Percentiles rank a stretch among this genome's conserved stretches.
phyloP scores from a whole-genome alignment of 371 early-diverging fungal species.

The Apophysomyces elegans region DNA sequence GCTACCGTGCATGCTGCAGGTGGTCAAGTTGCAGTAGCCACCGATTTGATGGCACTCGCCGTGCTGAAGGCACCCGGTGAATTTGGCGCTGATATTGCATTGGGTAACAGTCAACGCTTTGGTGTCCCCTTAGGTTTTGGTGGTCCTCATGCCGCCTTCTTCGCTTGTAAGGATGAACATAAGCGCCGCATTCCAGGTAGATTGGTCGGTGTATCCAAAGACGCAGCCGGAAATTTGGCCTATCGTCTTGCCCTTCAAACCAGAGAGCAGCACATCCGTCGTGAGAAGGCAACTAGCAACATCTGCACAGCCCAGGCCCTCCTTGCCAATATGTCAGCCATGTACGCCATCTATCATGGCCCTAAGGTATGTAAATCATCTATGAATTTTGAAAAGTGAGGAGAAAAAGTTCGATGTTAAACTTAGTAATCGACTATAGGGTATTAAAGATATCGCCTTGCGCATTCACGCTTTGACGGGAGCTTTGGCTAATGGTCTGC shows the following conservation, averaged over 20 bases:
- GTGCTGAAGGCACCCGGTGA: constrained; percentile 92
- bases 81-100: constrained; percentile 95
- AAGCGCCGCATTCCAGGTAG: constrained; percentile 97
- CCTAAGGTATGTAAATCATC: constrained; percentile 59
- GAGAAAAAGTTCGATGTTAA: constrained; percentile 5
- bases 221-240: constrained; percentile 85
- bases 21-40: constrained; percentile 89
- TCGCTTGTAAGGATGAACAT: constrained; percentile 90
- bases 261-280: constrained; percentile 97
- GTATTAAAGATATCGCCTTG: constrained; percentile 86
- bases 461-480: constrained; percentile 89
- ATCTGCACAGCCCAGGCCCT: constrained; percentile 97
- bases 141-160: constrained; percentile 99
- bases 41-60: constrained; percentile 93
- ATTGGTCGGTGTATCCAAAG: constrained; percentile 94
- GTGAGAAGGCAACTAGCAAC: constrained; percentile 98
- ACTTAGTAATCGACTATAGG: constrained; percentile 37
- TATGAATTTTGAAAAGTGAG: background rate
- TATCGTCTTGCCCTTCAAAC: constrained; percentile 96
- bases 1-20: constrained; percentile 80
- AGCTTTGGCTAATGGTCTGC: constrained; percentile 79
- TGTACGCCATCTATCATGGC: constrained; percentile 98
- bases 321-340: constrained; percentile 92
- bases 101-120: constrained; percentile 96
- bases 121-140: constrained; percentile 98